A percentile compares a stretch with the other conserved stretches of the same genome.
phyloP scores from a whole-genome alignment of 139 green algal species.

The Edaphochlamys debaryana region DNA sequence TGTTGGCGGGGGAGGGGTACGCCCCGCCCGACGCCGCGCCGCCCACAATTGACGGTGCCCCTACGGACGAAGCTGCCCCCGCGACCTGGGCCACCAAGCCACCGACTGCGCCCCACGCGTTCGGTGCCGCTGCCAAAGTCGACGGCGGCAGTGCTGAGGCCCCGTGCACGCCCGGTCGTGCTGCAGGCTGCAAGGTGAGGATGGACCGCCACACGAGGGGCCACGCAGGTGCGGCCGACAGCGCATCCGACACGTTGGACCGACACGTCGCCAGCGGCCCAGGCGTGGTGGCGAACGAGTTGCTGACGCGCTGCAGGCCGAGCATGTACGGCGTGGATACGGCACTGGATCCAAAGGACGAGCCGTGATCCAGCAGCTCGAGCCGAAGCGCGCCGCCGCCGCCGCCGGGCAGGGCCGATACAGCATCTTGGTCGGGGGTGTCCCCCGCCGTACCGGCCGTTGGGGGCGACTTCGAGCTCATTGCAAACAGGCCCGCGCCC shows the following conservation, averaged over 20 bases:
- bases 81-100: neutral
- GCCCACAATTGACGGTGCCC: neutral
- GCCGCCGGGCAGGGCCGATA: slow-evolving; percentile 2
- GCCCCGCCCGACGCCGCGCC: neutral
- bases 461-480: neutral
- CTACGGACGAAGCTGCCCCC: neutral
- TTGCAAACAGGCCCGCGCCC: neutral
- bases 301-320: slow-evolving; percentile 20
- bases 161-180: no score
- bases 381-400: neutral
- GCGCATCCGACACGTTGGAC: slow-evolving; percentile 3
- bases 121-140: no score
- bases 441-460: neutral
- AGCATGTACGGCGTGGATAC: slow-evolving; percentile 44
- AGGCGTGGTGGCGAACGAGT: neutral
- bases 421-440: neutral
- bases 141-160: no score
- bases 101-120: neutral
- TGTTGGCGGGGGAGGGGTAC: slow-evolving; percentile 8
- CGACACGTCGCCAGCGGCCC: neutral
- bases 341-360: slow-evolving; percentile 21
- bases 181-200: no score
- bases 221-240: no score
- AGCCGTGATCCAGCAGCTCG: neutral
- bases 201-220: slow-evolving; percentile 14